Conservation (phyloP, 441 rosid genomes). For the Euphorbia celastroides region DNA sequence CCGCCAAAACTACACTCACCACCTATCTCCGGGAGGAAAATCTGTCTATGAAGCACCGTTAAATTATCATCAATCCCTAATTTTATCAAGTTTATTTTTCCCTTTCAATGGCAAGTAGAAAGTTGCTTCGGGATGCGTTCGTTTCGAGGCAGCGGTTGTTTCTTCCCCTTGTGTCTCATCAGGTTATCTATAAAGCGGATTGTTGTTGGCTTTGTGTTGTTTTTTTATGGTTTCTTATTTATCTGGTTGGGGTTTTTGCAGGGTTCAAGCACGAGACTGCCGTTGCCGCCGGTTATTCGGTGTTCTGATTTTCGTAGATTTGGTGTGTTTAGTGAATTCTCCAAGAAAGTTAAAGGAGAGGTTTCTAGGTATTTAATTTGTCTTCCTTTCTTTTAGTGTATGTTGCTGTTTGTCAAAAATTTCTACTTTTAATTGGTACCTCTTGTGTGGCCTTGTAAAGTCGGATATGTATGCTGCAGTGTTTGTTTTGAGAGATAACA, state of each 20-base stretch:
- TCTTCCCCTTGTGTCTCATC: constrained; percentile 30
- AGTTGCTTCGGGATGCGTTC: constrained; percentile 64
- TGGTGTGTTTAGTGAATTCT: constrained; percentile 71
- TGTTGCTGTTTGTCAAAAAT: not conserved
- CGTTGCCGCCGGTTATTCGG: constrained; percentile 31
- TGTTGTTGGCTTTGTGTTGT: not conserved
- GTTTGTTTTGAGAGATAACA: not conserved
- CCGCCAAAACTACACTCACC: constrained; percentile 15
- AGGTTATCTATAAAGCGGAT: constrained; percentile 28
- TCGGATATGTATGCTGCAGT: not conserved
- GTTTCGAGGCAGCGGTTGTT: constrained; percentile 42
- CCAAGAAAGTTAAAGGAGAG: constrained; percentile 69
- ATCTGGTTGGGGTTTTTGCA: constrained; percentile 18
- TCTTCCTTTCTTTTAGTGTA: not conserved
- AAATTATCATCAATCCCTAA: not conserved
- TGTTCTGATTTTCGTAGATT: constrained; percentile 37
- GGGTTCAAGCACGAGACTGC: constrained; percentile 35
- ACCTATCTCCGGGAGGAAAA: constrained; percentile 5
- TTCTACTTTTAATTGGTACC: not conserved
- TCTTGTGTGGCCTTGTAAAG: not conserved
- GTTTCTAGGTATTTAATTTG: constrained; percentile 42
- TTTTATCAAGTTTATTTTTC: not conserved
- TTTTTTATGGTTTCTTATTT: not conserved
- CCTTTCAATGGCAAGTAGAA: constrained; percentile 62
- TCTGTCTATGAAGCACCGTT: not conserved